A percentile compares a stretch with the other conserved stretches of the same genome.
phyloP scores from a whole-genome alignment of 345 rosid species.

The Linum lewisii region DNA sequence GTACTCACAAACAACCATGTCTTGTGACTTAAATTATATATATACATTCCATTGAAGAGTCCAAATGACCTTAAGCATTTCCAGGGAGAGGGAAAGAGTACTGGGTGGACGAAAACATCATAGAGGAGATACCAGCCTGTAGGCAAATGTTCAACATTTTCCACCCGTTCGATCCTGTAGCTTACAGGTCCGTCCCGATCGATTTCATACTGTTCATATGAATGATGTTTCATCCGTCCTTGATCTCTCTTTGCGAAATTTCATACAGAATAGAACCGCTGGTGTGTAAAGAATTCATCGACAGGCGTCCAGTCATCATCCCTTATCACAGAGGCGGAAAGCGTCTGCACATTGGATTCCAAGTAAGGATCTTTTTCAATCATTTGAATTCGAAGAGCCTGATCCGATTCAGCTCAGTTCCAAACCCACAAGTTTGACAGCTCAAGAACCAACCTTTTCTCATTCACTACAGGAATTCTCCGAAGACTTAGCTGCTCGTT shows the following conservation, averaged over 20 bases:
- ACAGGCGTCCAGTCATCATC: conserved; percentile 66
- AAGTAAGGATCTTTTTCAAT: conserved; percentile 29
- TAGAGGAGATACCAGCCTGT: conserved; percentile 94
- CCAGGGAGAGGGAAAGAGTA: conserved; percentile 81
- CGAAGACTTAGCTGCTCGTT: conserved; percentile 68
- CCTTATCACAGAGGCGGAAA: conserved; percentile 97
- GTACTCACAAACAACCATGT: background rate
- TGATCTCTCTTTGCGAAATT: conserved; percentile 8
- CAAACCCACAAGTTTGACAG: too few relatives aligned
- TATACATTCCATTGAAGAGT: background rate
- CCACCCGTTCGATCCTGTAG: conserved; percentile 98
- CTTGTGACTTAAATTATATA: too few relatives aligned
- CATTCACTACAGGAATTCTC: conserved; percentile 49
- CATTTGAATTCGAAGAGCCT: background rate
- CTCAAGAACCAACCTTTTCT: too few relatives aligned
- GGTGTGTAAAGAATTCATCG: conserved; percentile 67
- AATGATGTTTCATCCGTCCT: conserved; percentile 1
- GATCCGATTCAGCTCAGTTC: too few relatives aligned
- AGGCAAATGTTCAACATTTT: conserved; percentile 94
- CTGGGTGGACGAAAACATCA: conserved; percentile 71
- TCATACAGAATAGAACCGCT: conserved; percentile 78
- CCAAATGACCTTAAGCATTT: background rate
- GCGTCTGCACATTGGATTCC: conserved; percentile 90
- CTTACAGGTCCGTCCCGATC: conserved; percentile 57
- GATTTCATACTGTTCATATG: background rate